Conservation (phyloP, 345 rosid genomes). For the Carallia brachiata region DNA sequence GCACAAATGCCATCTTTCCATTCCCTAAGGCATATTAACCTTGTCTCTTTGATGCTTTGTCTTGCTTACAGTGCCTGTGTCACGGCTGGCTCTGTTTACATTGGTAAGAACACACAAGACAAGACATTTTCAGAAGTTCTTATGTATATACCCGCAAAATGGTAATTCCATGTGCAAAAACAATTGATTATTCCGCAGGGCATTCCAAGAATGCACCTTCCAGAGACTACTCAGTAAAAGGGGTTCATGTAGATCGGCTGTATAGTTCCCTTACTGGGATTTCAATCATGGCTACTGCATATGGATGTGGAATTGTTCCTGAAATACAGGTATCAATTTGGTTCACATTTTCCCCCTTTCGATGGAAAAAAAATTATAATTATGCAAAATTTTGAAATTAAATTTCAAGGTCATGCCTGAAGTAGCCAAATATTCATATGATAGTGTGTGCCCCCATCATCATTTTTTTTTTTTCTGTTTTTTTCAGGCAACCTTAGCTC, state of each 20-base stretch:
- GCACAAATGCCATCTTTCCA: conserved; percentile 71
- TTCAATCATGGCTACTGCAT: conserved; percentile 49
- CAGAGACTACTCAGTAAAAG: conserved; percentile 43
- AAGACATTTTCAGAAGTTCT: not conserved
- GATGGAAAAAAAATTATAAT: too few relatives aligned
- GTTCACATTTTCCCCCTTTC: not conserved
- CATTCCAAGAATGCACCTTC: conserved; percentile 39
- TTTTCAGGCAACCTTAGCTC: conserved; percentile 52
- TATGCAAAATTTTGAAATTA: too few relatives aligned
- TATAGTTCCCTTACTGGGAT: conserved; percentile 46
- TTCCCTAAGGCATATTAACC: conserved; percentile 56
- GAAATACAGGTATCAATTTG: conserved; percentile 52
- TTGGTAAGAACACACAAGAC: conserved; percentile 28
- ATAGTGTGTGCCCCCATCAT: not conserved
- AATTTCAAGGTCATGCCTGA: too few relatives aligned
- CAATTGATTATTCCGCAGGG: conserved; percentile 29
- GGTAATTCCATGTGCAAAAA: not conserved
- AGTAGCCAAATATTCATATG: too few relatives aligned
- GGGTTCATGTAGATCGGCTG: conserved; percentile 25
- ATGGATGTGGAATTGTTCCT: conserved; percentile 56
- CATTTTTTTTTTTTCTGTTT: not conserved
- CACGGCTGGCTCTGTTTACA: conserved; percentile 38
- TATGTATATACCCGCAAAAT: not conserved
- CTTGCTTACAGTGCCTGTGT: conserved; percentile 46
- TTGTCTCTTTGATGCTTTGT: conserved; percentile 43